Base-by-base conservation (phyloP, 2,329 filamentous ascomycete species). In the Fusarium anguioides region DNA sequence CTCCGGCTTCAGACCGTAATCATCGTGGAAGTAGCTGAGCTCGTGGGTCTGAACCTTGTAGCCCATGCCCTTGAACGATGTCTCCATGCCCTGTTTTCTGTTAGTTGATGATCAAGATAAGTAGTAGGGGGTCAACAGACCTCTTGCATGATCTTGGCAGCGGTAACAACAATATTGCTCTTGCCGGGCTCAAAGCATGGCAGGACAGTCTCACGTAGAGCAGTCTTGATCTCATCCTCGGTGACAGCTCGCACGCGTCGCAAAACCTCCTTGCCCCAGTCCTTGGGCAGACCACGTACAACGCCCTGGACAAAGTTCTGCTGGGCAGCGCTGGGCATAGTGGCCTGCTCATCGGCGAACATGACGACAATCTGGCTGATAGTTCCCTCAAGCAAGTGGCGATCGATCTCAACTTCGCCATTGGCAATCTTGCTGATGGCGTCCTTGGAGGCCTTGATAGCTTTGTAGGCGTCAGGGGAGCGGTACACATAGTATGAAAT, bases 401-500 rank as follows among this genome's bases (percentile, higher is more conserved):
- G 87, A 75, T 98, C 93, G 54, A 99, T 90, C 27, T 85, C 83
- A 3, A 86, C 85, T 10, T 84, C 85, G 10, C 93, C 95, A 24
- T 88, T 85, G 4, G 91, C 90, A 69, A 96, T 90, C 60, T 89
- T 89, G 40, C 88, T 83, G 39, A 98, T 89, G 21, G 95, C 89
- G 33, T 89, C 86, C 65, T 90, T 90, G 49, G 91, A 91, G 1
- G 92, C 92, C 27, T 84, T 82, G 74, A 96, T 96, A 1, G 96
- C 96, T 77, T 94, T 96, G 79, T 89, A 93, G 0, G 91, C 90
- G 68, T 97, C 93, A 0, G 96, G 95, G 0, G 93, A 96, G 24
- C 95, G 91, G 81, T 96, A 97, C 39, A 98, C 90, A 53, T 89
- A 88, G 80, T 96, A 96, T 63, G 92, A 90, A 49, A 97, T 81